Percentiles rank a stretch among this genome's conserved stretches.
Evolutionary conservation across 345 rosid species (phyloP).

Genomic region (Orychophragmus violaceus): DNA sequence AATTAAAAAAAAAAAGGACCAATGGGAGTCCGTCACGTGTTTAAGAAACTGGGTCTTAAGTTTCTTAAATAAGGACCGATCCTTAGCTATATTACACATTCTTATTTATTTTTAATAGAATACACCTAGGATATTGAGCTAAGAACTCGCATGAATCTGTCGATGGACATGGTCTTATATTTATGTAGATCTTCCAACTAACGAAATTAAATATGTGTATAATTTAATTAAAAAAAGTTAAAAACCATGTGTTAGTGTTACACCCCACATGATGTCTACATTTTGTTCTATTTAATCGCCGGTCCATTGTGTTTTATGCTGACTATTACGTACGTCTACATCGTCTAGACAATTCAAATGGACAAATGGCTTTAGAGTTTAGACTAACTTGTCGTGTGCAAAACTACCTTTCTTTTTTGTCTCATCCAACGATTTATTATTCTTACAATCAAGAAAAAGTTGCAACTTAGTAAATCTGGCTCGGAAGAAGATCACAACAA

Average conservation of each 20-base stretch:
- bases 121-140: too few relatives aligned
- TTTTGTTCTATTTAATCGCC: conserved; percentile 16
- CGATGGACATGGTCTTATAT: too few relatives aligned
- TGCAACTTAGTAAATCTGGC: neutral
- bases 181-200: conserved; percentile 26
- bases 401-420: neutral
- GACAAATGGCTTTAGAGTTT: conserved; percentile 8
- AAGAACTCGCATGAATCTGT: too few relatives aligned
- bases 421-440: neutral
- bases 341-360: conserved; percentile 12
- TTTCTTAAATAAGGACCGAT: too few relatives aligned
- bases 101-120: too few relatives aligned
- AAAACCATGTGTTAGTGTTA: conserved; percentile 24
- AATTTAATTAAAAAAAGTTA: neutral
- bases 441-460: neutral
- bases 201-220: conserved; percentile 8
- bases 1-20: too few relatives aligned
- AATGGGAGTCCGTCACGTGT: too few relatives aligned
- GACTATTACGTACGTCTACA: conserved; percentile 19
- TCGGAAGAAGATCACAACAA: neutral
- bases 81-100: too few relatives aligned
- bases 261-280: conserved; percentile 28
- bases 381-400: conserved; percentile 2
- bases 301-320: conserved; percentile 21
- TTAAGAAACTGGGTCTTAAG: too few relatives aligned